Evolutionary conservation across 441 rosid genomes (phyloP).

Genomic region (Corymbia citriodora): DNA sequence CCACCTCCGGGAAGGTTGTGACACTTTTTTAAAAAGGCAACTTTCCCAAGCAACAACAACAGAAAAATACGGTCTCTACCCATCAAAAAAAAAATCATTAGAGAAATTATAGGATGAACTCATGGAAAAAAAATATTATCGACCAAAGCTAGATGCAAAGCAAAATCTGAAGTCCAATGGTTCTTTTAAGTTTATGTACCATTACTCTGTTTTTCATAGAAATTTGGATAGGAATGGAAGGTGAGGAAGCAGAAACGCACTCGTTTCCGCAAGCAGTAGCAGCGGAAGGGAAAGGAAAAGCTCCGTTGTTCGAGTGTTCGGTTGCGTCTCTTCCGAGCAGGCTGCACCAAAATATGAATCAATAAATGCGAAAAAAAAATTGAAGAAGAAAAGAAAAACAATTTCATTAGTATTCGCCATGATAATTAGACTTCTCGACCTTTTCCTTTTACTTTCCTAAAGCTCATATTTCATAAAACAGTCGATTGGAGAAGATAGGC

Average conservation of each 20-base stretch:
- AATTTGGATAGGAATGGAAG: not conserved
- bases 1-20: too few species aligned
- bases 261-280: constrained; percentile 44
- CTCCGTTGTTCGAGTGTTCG: constrained; percentile 13
- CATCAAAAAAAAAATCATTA: too few species aligned
- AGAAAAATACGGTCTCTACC: too few species aligned
- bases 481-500: not conserved
- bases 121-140: too few species aligned
- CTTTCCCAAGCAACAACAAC: too few species aligned
- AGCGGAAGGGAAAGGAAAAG: constrained; percentile 48
- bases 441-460: not conserved
- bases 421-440: not conserved
- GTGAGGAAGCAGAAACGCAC: constrained; percentile 21
- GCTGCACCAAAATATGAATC: not conserved
- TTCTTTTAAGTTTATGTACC: not conserved
- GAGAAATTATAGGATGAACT: too few species aligned
- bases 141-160: not conserved
- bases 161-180: too few species aligned
- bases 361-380: not conserved
- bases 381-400: not conserved
- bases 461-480: not conserved
- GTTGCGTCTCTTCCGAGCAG: not conserved
- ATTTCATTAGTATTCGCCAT: not conserved
- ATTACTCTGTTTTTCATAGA: not conserved
- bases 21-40: too few species aligned